Percentiles rank a stretch among this genome's conserved stretches.
Evolutionary conservation across 306 rosid species (phyloP).

Genomic region (Erythrophleum fordii): DNA sequence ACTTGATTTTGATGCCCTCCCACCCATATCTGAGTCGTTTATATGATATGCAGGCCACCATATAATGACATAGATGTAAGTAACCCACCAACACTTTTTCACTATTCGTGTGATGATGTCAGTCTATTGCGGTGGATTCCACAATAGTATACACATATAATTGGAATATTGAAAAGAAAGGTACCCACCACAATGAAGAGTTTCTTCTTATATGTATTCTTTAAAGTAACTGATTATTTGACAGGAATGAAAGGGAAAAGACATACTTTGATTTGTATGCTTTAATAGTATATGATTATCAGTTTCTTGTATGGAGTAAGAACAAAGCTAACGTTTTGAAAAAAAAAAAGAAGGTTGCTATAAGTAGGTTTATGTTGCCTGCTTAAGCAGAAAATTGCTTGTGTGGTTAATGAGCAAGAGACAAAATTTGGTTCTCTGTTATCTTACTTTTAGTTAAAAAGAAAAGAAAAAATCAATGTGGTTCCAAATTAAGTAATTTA

Average conservation of each 20-base stretch:
- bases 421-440: not conserved
- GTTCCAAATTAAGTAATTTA: too few relatives aligned
- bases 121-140: not conserved
- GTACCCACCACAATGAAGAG: not conserved
- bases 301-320: not conserved
- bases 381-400: not conserved
- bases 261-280: not conserved
- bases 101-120: not conserved
- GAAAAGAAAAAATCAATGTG: too few relatives aligned
- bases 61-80: not conserved
- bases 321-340: not conserved
- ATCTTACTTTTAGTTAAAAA: too few relatives aligned
- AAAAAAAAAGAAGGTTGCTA: not conserved
- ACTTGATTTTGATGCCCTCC: constrained; percentile 32
- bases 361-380: not conserved
- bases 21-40: not conserved
- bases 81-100: not conserved
- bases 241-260: not conserved
- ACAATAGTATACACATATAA: not conserved
- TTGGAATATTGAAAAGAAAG: not conserved
- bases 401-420: not conserved
- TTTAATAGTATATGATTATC: not conserved
- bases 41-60: not conserved
- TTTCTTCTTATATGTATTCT: not conserved
- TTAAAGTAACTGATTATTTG: not conserved